Evolutionary conservation across 2,329 filamentous ascomycete genomes (phyloP).

Genomic region (Trichophyton benhamiae): DNA sequence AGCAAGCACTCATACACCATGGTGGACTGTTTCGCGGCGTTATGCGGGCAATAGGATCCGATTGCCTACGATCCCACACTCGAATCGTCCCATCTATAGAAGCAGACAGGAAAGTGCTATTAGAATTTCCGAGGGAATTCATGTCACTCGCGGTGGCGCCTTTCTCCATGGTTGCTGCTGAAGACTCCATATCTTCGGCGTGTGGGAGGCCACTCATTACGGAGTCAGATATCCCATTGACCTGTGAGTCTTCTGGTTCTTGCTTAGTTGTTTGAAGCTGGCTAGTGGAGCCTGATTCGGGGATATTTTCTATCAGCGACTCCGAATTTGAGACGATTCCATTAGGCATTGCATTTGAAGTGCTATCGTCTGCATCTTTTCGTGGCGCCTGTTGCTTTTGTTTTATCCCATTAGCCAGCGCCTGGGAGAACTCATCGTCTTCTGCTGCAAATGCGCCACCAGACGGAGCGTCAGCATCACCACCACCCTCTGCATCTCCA

Average conservation of each 20-base stretch:
- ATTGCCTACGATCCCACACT: conserved; percentile 48
- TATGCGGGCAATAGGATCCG: conserved; percentile 67
- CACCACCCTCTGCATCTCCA: conserved; percentile 58
- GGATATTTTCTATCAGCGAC: conserved; percentile 6
- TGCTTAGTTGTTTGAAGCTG: background rate
- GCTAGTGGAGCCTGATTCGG: background rate
- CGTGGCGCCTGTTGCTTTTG: conserved; percentile 19
- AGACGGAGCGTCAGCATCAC: conserved; percentile 36
- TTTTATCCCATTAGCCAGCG: conserved; percentile 52
- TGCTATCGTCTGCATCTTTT: background rate
- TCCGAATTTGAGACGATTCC: conserved; percentile 13
- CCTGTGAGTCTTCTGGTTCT: conserved; percentile 6
- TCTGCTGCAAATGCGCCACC: conserved; percentile 63
- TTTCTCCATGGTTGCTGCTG: conserved; percentile 17
- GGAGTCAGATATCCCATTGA: conserved; percentile 20
- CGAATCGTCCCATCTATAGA: conserved; percentile 39
- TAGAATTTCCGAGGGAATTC: conserved; percentile 41
- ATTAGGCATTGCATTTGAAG: background rate
- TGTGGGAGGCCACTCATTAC: conserved; percentile 32
- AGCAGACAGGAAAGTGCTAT: conserved; percentile 76
- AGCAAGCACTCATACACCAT: conserved; percentile 96
- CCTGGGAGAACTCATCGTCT: conserved; percentile 67
- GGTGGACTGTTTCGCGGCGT: conserved; percentile 65
- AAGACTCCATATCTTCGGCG: conserved; percentile 30
- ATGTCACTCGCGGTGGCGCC: conserved; percentile 16